These are phyloP conservation scores for Spathaspora gorwiae DNA, from an alignment of 805 yeast species.

Conservation along the genomic window DNA sequence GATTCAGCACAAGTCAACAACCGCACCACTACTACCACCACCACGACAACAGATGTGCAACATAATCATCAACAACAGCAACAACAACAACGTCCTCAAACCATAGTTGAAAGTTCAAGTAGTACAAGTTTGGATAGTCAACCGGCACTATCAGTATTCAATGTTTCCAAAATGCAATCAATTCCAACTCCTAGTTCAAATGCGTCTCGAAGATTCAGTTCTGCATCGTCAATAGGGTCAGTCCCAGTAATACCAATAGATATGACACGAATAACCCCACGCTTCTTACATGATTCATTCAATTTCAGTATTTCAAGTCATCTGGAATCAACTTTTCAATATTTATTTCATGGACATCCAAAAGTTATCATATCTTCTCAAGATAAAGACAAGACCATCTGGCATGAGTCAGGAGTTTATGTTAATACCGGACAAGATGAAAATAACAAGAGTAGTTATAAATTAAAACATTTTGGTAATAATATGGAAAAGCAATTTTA, in stretches of 20 bases:
- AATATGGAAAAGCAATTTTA: conserved; percentile 11
- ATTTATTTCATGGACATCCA: conserved; percentile 23
- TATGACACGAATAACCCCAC: conserved; percentile 14
- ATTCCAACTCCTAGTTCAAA: not conserved
- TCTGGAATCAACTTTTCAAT: conserved; percentile 18
- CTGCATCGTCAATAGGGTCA: not conserved
- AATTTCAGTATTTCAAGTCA: conserved; percentile 21
- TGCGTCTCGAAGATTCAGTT: not conserved
- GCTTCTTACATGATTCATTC: conserved; percentile 16
- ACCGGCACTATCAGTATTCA: not conserved
- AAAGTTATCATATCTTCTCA: conserved; percentile 18
- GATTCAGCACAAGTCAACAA: not conserved
- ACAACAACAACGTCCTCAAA: not conserved
- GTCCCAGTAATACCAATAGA: not conserved
- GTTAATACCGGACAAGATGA: conserved; percentile 10
- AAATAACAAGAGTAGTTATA: conserved; percentile 5
- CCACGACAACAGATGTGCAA: not conserved
- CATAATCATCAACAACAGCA: not conserved
- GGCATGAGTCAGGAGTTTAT: conserved; percentile 23
- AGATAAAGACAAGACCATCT: conserved; percentile 15
- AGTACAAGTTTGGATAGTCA: not conserved
- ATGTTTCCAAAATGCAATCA: not conserved
- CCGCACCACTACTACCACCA: too few species aligned
- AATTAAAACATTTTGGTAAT: not conserved
- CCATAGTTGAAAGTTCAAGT: not conserved